Conservation (phyloP, 805 yeast genomes). For the Metschnikowia cubensis region DNA sequence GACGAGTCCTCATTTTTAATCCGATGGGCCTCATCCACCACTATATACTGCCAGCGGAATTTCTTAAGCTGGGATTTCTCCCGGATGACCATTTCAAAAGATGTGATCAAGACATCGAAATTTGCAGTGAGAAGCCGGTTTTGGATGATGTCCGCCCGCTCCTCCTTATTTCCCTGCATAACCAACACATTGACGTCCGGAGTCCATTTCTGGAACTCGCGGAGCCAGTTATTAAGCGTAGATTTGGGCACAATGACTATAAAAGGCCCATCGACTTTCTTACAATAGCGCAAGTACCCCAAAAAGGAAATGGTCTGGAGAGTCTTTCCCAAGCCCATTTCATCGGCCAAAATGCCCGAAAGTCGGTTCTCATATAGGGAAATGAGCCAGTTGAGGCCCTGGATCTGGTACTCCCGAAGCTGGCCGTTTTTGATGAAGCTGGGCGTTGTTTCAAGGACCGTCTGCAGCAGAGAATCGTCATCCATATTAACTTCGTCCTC, state of each 20-base stretch:
- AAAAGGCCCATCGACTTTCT: slow-evolving; percentile 82
- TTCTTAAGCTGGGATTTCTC: slow-evolving; percentile 80
- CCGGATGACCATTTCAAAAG: slow-evolving; percentile 89
- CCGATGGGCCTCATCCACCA: slow-evolving; percentile 95
- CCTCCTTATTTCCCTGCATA: slow-evolving; percentile 87
- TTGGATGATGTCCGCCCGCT: slow-evolving; percentile 57
- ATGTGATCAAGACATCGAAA: slow-evolving; percentile 86
- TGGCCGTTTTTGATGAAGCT: slow-evolving; percentile 64
- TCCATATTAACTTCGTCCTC: slow-evolving; percentile 71
- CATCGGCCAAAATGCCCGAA: slow-evolving; percentile 94
- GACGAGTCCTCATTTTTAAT: slow-evolving; percentile 93
- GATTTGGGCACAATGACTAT: slow-evolving; percentile 93
- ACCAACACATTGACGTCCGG: slow-evolving; percentile 87
- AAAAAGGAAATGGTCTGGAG: slow-evolving; percentile 89
- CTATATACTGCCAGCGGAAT: slow-evolving; percentile 87
- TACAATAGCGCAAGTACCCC: slow-evolving; percentile 79
- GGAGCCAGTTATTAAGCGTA: slow-evolving; percentile 91
- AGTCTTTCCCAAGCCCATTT: slow-evolving; percentile 97
- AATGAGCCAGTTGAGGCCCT: slow-evolving; percentile 93
- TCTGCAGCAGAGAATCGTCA: slow-evolving; percentile 26
- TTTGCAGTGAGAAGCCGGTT: slow-evolving; percentile 61
- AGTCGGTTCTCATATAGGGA: slow-evolving; percentile 82
- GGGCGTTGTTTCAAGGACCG: slow-evolving; percentile 85
- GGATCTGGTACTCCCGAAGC: slow-evolving; percentile 87
- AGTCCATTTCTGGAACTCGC: slow-evolving; percentile 94